Base-by-base conservation (phyloP, 2,329 filamentous ascomycete species). In the Colletotrichum phormii region DNA sequence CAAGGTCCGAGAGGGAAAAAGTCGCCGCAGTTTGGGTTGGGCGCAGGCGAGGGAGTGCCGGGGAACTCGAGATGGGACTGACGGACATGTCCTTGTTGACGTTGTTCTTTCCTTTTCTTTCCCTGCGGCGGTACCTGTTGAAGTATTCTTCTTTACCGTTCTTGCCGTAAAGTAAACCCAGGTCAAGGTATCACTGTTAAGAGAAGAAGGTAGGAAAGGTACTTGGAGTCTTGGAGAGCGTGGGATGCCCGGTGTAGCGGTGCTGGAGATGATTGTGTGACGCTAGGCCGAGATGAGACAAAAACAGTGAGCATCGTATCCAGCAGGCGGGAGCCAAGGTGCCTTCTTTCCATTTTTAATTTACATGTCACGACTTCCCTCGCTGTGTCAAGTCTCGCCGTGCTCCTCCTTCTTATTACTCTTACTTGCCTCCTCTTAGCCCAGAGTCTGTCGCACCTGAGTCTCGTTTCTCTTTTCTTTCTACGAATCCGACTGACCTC, bases 251-350 rank as follows among this genome's bases (percentile, higher is more conserved):
- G 26, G 26, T 4, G 26, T 26, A 26, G 26, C 26, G 26, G 26
- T 26, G 26, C 26, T 26, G 35, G 67, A 72, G 66, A 64, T 63
- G 53, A 58, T 31, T 70, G 66, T 72, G 70, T 70, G 70, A 72
- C 70, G 70, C 70, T 72, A 73, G 37, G 67, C 71, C 71, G 53
- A 72, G 71, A 73, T 67, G 71, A 71, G 67, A 62, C 58, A 73
- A 62, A 67, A 51, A 15, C 62, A 57, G 49, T 67, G 62, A 67
- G 67, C 62, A 73, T 73, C 71, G 61, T 72, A 73, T 72, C 67
- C 71, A 73, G 60, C 61, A 60, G 58, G 69, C 69, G 59, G 67
- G 63, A 69, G 64, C 49, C 57, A 24, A 61, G 37, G 58, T 62
- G 58, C 61, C 61, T 73, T 73, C 26, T 26, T 71, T 37, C 67